Evolutionary conservation across 495 filamentous ascomycete species (phyloP), one percentile per base, ranked within the genome.

Genomic region (Aspergillus funiculosus): DNA sequence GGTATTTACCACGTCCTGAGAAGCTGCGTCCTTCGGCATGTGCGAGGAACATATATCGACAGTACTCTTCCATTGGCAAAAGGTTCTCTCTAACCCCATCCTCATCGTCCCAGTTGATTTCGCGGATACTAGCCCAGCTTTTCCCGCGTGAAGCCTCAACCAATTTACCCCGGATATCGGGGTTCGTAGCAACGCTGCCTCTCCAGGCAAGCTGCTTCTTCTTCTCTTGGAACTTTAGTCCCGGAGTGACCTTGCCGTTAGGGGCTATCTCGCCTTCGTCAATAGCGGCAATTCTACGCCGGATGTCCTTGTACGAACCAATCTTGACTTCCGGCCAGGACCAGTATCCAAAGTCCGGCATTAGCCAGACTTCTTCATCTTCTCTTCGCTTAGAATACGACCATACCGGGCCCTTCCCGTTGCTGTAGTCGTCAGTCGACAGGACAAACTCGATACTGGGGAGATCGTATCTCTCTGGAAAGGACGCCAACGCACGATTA

Each of bases 281-380:
- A 2, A 70, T 55, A 4, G 61, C 56, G 0, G 60, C 58, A 17
- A 72, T 69, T 17, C 63, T 65, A 0, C 55, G 58, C 1, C 65
- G 58, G 11, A 80, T 75, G 47, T 77, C 75, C 10, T 68, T 53
- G 41, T 83, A 77, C 6, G 78, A 74, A 4, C 77, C 76, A 30
- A 86, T 71, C 44, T 75, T 68, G 22, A 77, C 68, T 31, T 83
- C 72, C 0, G 80, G 72, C 82, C 83, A 88, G 1, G 79, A 68
- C 82, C 82, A 90, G 69, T 82, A 86, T 48, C 79, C 76, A 59
- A 89, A 90, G 65, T 90, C 85, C 0, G 87, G 86, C 66, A 90
- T 85, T 3, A 86, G 56, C 79, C 86, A 90, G 39, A 72, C 62
- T 9, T 68, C 60, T 0, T 63, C 53, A 28, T 82, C 71, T 5